Evolutionary conservation across 176 grass and related monocot species (phyloP).

Genomic region (Raddia distichophylla): DNA sequence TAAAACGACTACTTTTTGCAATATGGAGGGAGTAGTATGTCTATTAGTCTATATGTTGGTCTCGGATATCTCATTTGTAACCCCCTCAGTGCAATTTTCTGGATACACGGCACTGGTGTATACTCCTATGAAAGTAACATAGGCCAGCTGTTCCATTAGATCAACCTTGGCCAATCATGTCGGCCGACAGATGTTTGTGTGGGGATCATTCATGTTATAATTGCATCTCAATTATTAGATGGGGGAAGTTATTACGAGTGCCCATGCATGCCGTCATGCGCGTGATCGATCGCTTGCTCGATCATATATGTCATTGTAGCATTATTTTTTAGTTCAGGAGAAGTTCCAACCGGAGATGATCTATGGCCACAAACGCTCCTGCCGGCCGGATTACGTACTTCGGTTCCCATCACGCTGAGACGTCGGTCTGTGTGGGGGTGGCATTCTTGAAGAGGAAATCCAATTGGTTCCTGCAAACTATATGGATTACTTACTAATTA

Average conservation of each 20-base stretch:
- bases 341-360: background rate
- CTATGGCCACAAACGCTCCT: background rate
- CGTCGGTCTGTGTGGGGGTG: background rate
- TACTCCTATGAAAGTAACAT: background rate
- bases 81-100: no score
- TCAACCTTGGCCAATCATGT: constrained; percentile 19
- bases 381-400: background rate
- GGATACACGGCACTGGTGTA: no score
- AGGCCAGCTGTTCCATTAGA: background rate
- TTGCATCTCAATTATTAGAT: constrained; percentile 13
- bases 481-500: background rate
- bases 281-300: background rate
- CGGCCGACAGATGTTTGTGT: constrained; percentile 5
- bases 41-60: no score
- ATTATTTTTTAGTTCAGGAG: background rate
- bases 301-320: background rate
- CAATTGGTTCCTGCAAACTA: background rate
- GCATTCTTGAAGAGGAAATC: background rate
- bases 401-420: background rate
- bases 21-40: no score
- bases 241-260: background rate
- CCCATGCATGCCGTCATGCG: background rate
- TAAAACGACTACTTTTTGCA: no score
- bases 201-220: constrained; percentile 6
- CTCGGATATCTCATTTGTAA: no score